phyloP scores from a whole-genome alignment of 768 basidiomycete genomes.

The Tricholoma furcatifolium region DNA sequence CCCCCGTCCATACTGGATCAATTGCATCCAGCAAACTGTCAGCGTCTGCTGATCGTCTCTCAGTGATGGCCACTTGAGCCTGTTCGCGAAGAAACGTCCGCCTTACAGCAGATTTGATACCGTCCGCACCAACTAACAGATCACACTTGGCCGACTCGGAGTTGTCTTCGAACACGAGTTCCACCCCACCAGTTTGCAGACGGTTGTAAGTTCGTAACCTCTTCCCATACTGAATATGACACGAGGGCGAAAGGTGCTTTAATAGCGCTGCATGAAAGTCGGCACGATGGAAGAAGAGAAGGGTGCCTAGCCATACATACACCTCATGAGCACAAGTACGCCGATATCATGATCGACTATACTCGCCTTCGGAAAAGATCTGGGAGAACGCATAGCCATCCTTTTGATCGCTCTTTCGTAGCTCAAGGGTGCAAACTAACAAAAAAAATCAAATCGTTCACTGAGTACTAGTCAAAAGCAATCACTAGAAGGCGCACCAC shows the following conservation, averaged over 20 bases:
- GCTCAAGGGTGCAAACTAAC: slow-evolving; percentile 24
- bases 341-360: too few species aligned
- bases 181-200: slow-evolving; percentile 11
- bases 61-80: slow-evolving; percentile 6
- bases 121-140: slow-evolving; percentile 41
- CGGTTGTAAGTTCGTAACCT: slow-evolving; percentile 41
- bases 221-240: slow-evolving; percentile 37
- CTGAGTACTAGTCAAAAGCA: not conserved
- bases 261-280: slow-evolving; percentile 48
- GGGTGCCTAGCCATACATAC: slow-evolving; percentile 13
- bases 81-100: slow-evolving; percentile 20
- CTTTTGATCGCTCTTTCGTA: slow-evolving; percentile 31
- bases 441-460: not conserved
- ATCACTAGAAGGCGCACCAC: slow-evolving; percentile 16
- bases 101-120: slow-evolving; percentile 35
- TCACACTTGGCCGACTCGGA: slow-evolving; percentile 46
- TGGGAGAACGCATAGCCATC: slow-evolving; percentile 25
- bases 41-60: slow-evolving; percentile 9
- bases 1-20: slow-evolving; percentile 38
- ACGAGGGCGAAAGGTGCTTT: slow-evolving; percentile 32
- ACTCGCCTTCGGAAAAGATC: slow-evolving; percentile 26
- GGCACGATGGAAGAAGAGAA: slow-evolving; percentile 45
- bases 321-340: too few species aligned
- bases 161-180: slow-evolving; percentile 45
- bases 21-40: slow-evolving; percentile 13